Evolutionary conservation across 2,329 filamentous ascomycete genomes (phyloP), one percentile per base, ranked within the genome.

Genomic region (Trichoderma sp.): DNA sequence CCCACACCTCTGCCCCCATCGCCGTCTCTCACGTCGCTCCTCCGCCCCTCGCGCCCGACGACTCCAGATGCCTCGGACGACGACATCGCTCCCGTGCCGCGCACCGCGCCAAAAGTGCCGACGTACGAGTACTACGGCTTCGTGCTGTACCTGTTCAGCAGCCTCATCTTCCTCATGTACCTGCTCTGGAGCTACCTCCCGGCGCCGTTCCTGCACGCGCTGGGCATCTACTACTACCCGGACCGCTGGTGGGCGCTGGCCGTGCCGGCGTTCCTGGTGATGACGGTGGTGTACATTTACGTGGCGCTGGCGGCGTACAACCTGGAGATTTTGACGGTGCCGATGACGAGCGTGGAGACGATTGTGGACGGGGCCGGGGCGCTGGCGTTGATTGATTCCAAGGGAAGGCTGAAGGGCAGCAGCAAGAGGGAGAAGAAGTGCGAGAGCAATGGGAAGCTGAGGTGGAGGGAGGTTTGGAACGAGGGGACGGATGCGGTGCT

Each of bases 61-160:
- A 98, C 95, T 0, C 95, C 96, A 16, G 94, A 97, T 77, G 92
- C 91, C 49, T 96, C 93, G 0, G 94, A 97, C 80, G 91, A 94
- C 73, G 95, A 98, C 74, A 88, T 97, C 19, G 93, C 93, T 5
- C 91, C 94, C 59, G 88, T 97, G 21, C 93, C 94, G 6, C 91
- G 93, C 68, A 94, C 94, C 1, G 91, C 91, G 66, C 96, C 96
- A 1, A 94, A 96, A 78, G 94, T 99, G 2, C 96, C 96, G n/a
- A 99, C 96, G 0, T 98, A 99, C 83, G 96, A 99, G 79, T 99
- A 98, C 87, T 98, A 98, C 79, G 96, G 96, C 78, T 99, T 99
- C 81, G 95, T 97, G 66, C 87, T 99, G 61, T 98, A 99, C 82
- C 87, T 99, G 49, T 93, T 95, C 77, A 94, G 91, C 71, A 93